Base-by-base conservation (phyloP, 2,329 filamentous ascomycete species). In the Coniochaeta sp. region DNA sequence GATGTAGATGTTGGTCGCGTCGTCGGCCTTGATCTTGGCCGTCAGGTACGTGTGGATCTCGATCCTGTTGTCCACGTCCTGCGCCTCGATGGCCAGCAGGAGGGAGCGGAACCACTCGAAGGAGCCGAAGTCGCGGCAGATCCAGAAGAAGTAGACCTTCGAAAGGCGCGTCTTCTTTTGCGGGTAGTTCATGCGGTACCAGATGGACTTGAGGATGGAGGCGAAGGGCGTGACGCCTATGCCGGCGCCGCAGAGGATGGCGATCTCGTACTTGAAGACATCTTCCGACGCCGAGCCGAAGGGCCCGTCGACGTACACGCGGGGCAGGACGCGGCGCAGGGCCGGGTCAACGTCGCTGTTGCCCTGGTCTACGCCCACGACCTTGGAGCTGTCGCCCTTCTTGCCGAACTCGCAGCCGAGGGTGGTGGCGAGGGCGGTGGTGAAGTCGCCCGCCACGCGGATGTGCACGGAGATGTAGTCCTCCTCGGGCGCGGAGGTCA, bases 61-160 rank as follows among this genome's bases (percentile, higher is more conserved):
- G 67, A 95, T 94, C 56, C 86, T 80, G 68, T 89, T 83, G 62
- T 89, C 85, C 56, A 89, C 77, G 70, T 95, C 89, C 71, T 94
- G 89, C 0, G 87, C 86, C 71, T 94, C 89, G 61, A 95, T 92
- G 51, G 89, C 89, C 56, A 91, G 77, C 14, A 95, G 79, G 54
- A 95, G 73, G 24, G 87, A 91, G 48, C 88, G 80, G 77, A 94
- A 94, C 89, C 89, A 95, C 74, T 94, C 89, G 61, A 94, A 91
- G 0, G 86, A 90, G 30, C 86, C 88, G 63, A 92, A 92, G 68
- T 94, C 89, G 68, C 89, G 80, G 75, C 89, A 92, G 56, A 94
- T 85, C 89, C 89, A 94, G 79, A 94, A 91, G 75, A 94, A 94
- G 74, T 94, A 95, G 22, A 95, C 88, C 69, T 94, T 95, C 63